Conservation (phyloP, 371 early-diverging fungal species). For the Mucor velutinosus region DNA sequence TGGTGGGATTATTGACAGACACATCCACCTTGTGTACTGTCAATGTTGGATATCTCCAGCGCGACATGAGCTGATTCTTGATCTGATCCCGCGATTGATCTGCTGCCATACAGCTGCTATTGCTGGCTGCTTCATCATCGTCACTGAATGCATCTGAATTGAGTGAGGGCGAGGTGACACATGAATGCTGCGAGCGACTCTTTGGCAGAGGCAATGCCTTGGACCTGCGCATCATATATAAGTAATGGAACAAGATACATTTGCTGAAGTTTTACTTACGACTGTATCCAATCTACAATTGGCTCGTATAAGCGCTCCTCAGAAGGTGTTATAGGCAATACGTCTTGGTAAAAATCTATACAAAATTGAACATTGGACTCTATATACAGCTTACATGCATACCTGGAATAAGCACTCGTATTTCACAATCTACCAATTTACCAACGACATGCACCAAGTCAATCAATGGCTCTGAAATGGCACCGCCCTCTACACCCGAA, state of each 20-base stretch:
- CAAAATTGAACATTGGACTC: no score
- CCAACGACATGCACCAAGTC: conserved; percentile 73
- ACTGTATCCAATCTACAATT: conserved; percentile 51
- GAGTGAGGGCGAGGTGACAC: conserved; percentile 29
- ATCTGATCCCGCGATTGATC: conserved; percentile 19
- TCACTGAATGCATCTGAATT: conserved; percentile 13
- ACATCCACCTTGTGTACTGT: conserved; percentile 83
- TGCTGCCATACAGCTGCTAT: background rate
- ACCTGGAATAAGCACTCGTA: conserved; percentile 74
- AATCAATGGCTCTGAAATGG: conserved; percentile 76
- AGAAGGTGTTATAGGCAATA: conserved; percentile 49
- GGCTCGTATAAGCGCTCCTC: conserved; percentile 63
- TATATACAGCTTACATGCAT: conserved; percentile 3
- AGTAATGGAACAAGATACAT: background rate
- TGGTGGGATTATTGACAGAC: conserved; percentile 71
- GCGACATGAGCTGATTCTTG: conserved; percentile 66
- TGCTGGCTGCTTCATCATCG: background rate
- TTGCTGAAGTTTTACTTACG: conserved; percentile 20
- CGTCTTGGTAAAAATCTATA: conserved; percentile 63
- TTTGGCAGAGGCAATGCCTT: conserved; percentile 17
- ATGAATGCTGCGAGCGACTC: conserved; percentile 38
- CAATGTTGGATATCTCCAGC: conserved; percentile 83
- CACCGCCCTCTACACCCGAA: conserved; percentile 88
- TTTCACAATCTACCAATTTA: conserved; percentile 59
- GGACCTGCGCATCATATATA: conserved; percentile 6